Evolutionary conservation across 768 basidiomycete genomes (phyloP).

Genomic region (Porpolomopsis calyptriformis): DNA sequence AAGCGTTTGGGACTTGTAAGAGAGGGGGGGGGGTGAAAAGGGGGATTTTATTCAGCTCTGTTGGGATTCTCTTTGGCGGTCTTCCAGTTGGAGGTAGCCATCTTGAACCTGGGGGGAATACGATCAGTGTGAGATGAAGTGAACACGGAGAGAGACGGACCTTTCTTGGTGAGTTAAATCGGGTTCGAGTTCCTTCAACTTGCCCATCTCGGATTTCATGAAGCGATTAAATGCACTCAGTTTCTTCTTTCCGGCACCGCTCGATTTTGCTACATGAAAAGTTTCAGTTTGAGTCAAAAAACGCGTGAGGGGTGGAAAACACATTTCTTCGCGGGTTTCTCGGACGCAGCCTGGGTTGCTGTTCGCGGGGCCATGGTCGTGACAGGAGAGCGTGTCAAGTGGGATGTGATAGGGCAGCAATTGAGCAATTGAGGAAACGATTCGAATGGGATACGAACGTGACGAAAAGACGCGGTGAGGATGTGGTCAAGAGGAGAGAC

Average conservation of each 20-base stretch:
- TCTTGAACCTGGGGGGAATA: slow-evolving; percentile 45
- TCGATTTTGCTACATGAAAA: slow-evolving; percentile 36
- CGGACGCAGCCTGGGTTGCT: slow-evolving; percentile 29
- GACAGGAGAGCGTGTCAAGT: neutral
- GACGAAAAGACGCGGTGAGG: slow-evolving; percentile 19
- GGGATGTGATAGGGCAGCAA: neutral
- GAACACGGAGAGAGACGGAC: slow-evolving; percentile 26
- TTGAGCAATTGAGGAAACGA: neutral
- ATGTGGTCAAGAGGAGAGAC: slow-evolving; percentile 36
- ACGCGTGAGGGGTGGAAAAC: no score
- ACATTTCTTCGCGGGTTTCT: slow-evolving; percentile 46
- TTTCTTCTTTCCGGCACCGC: slow-evolving; percentile 46
- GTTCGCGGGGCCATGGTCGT: slow-evolving; percentile 19
- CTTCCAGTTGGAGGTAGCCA: slow-evolving; percentile 72
- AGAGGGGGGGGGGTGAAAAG: neutral
- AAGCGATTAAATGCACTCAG: slow-evolving; percentile 72
- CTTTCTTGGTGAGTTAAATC: slow-evolving; percentile 64
- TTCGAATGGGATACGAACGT: neutral
- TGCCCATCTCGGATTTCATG: slow-evolving; percentile 66
- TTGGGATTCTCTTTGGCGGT: slow-evolving; percentile 59
- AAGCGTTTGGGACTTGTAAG: no score
- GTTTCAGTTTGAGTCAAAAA: no score
- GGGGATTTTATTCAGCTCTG: slow-evolving; percentile 15
- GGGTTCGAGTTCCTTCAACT: slow-evolving; percentile 67
- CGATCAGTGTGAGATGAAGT: slow-evolving; percentile 5